A percentile compares a stretch with the other conserved stretches of the same genome.
Evolutionary conservation across 2,329 filamentous ascomycete species (phyloP).

Genomic region (Epichloe aotearoae): DNA sequence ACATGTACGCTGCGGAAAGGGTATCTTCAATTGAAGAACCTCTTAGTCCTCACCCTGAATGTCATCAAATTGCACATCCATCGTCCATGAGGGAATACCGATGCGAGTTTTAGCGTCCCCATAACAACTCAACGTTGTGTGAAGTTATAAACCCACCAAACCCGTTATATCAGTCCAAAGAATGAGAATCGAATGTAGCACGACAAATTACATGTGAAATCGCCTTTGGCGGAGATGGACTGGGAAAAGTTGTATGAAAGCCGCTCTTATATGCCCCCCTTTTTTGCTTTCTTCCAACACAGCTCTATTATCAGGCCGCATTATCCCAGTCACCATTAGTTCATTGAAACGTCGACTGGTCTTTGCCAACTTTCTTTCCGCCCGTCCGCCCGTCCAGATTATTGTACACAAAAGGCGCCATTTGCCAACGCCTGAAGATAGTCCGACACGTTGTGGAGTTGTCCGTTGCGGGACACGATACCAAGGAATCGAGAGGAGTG

Average conservation of each 20-base stretch:
- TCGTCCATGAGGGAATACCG: too few relatives aligned
- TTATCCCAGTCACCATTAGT: background rate
- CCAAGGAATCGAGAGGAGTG: background rate
- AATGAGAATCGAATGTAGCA: constrained; percentile 11
- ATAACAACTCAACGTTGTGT: background rate
- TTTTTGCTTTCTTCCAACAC: constrained; percentile 6
- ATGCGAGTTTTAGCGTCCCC: background rate
- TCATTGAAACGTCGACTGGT: background rate
- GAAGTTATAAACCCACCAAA: background rate
- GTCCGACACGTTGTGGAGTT: background rate
- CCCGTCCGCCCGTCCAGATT: background rate
- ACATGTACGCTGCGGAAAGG: too few relatives aligned
- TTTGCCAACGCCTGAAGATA: background rate
- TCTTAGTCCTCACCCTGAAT: too few relatives aligned
- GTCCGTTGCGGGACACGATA: background rate
- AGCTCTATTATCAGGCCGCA: background rate
- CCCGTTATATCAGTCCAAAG: constrained; percentile 8
- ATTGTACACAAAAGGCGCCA: constrained; percentile 4
- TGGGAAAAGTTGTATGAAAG: constrained; percentile 6
- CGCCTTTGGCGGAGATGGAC: constrained; percentile 17
- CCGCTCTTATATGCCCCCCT: constrained; percentile 12
- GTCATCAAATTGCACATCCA: too few relatives aligned
- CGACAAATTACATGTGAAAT: constrained; percentile 16
- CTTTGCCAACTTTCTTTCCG: background rate
- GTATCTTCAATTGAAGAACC: too few relatives aligned